These are phyloP conservation scores for Dictyostelium firmibasis DNA, from an alignment of 78 protist species.

Conservation along the genomic window DNA sequence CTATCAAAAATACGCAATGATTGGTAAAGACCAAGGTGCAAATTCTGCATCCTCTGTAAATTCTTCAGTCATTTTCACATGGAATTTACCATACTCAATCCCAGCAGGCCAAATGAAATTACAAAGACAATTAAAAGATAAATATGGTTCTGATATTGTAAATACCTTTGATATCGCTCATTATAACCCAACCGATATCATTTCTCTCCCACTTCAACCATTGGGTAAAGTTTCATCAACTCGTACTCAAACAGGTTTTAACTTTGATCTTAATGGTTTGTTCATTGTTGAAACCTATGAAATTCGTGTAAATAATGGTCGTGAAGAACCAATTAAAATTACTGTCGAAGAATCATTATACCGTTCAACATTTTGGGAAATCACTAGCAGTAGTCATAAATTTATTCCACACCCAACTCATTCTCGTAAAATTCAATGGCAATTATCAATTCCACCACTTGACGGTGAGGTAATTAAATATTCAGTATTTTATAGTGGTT, in stretches of 20 bases:
- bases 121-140: slow-evolving; percentile 51
- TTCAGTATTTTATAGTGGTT: slow-evolving; percentile 36
- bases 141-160: slow-evolving; percentile 56
- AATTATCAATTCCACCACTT: slow-evolving; percentile 49
- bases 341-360: slow-evolving; percentile 47
- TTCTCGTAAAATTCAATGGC: slow-evolving; percentile 53
- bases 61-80: slow-evolving; percentile 22
- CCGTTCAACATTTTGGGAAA: slow-evolving; percentile 45
- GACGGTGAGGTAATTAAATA: slow-evolving; percentile 37
- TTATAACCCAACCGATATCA: slow-evolving; percentile 27
- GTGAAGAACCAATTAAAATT: slow-evolving; percentile 52
- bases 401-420: slow-evolving; percentile 41
- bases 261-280: slow-evolving; percentile 43
- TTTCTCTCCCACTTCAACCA: slow-evolving; percentile 44
- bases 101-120: slow-evolving; percentile 64
- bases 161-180: slow-evolving; percentile 25
- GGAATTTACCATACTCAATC: slow-evolving; percentile 30
- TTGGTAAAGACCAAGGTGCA: slow-evolving; percentile 15
- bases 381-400: not conserved
- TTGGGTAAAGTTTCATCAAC: slow-evolving; percentile 35
- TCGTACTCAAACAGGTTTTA: slow-evolving; percentile 63
- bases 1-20: slow-evolving; percentile 38
- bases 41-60: not conserved
- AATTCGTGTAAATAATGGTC: slow-evolving; percentile 39
- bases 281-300: slow-evolving; percentile 60